These are phyloP conservation scores for Wallacemonas rigidus DNA, from an alignment of 208 protist species.

Conservation along the genomic window DNA sequence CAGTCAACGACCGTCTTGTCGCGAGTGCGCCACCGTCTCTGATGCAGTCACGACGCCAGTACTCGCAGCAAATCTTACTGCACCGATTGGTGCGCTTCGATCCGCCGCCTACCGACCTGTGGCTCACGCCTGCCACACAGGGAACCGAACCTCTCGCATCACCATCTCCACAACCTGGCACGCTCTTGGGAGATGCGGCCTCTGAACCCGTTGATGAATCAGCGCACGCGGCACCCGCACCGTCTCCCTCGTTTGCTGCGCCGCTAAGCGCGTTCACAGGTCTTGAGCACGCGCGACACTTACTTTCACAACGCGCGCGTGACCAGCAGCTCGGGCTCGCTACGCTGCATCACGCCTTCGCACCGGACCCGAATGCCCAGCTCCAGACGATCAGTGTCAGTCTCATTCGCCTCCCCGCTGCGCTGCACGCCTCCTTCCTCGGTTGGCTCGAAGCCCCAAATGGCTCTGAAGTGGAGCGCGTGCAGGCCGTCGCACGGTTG, in stretches of 20 bases:
- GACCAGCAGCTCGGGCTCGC: conserved; percentile 67
- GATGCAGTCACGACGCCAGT: background rate
- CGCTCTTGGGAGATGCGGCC: no score
- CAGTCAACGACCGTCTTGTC: conserved; percentile 42
- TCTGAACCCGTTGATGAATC: no score
- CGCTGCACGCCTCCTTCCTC: conserved; percentile 16
- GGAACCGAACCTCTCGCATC: no score
- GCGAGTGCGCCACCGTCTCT: conserved; percentile 9
- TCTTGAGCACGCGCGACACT: background rate
- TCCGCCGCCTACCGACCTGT: conserved; percentile 12
- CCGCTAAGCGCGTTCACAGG: background rate
- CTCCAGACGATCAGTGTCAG: conserved; percentile 54
- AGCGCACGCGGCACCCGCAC: no score
- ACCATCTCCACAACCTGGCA: no score
- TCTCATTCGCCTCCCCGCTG: conserved; percentile 49
- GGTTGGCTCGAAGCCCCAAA: background rate
- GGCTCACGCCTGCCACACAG: background rate
- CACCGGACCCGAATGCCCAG: conserved; percentile 47
- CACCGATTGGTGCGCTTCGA: conserved; percentile 50
- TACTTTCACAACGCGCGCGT: conserved; percentile 24
- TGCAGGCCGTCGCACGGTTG: background rate
- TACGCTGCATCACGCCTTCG: conserved; percentile 56
- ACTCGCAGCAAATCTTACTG: conserved; percentile 17
- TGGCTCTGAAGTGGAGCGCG: background rate
- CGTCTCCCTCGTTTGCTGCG: background rate